Base-by-base conservation (phyloP, 2,329 filamentous ascomycete species). In the Davidsoniella eucalypti region DNA sequence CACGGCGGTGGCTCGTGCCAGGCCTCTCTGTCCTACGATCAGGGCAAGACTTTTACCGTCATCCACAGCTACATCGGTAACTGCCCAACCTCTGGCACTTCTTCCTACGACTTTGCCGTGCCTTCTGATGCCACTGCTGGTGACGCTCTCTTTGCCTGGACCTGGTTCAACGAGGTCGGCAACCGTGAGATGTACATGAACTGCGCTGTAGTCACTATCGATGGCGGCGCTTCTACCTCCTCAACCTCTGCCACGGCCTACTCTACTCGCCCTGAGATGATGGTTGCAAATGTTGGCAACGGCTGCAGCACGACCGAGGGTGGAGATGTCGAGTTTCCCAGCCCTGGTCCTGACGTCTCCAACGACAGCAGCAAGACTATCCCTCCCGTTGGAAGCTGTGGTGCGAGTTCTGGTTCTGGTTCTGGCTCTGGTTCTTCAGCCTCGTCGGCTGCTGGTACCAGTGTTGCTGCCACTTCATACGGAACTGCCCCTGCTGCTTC, bases 101-200 rank as follows among this genome's bases (percentile, higher is more conserved):
- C 69, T 41, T 71, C 64, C 51, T 84, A 80, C 63, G 64, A 72
- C 56, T 88, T 88, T 63, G 75, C 69, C 29, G 65, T 88, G 29
- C 84, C 84, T 7, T 63, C 65, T 2, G 76, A 81, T 56, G 75
- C 77, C 1, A 76, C 77, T n/a, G 59, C 64, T 54, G 68, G 64
- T 64, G 73, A 79, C 33, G 81, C 77, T 52, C 62, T 88, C 42
- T 73, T 88, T 47, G 77, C 78, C 37, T 90, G 85, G 85, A 78
- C 77, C 23, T 85, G 81, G 81, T 81, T 84, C 67, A 87, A 87
- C 69, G 68, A 78, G 56, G 64, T 82, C 39, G 84, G 84, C 23
- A 87, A 87, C 65, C 74, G 84, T 44, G 84, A 90, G 63, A 84
- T 84, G 75, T 92, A 92, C 72, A 87, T 87, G 81, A 86, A 87